These are phyloP conservation scores for Calocybe gangraenosa DNA, from an alignment of 768 basidiomycete species.

Conservation along the genomic window DNA sequence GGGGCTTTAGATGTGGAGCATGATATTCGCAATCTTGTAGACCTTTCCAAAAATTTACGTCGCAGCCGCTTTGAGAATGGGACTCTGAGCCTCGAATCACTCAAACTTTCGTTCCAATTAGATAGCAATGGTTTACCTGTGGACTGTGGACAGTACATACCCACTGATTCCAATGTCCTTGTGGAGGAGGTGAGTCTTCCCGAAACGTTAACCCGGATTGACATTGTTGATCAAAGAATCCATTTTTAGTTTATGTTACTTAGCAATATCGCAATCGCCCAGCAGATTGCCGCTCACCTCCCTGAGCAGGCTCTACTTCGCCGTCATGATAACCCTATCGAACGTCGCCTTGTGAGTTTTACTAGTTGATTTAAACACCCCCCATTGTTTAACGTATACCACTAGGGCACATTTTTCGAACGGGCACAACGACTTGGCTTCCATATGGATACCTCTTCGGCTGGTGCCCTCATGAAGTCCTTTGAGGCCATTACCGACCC, in stretches of 20 bases:
- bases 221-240: no score
- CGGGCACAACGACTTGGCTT: conserved; percentile 84
- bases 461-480: conserved; percentile 81
- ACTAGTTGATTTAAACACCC: background rate
- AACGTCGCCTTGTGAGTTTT: conserved; percentile 75
- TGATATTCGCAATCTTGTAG: conserved; percentile 69
- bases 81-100: conserved; percentile 65
- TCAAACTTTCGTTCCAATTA: conserved; percentile 71
- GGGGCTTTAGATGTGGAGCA: conserved; percentile 56
- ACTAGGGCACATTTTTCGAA: conserved; percentile 68
- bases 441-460: conserved; percentile 72
- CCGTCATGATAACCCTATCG: conserved; percentile 89
- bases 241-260: conserved; percentile 90
- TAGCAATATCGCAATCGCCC: conserved; percentile 86
- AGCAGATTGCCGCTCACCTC: conserved; percentile 88
- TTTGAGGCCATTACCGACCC: conserved; percentile 72
- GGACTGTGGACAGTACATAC: conserved; percentile 69
- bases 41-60: conserved; percentile 70
- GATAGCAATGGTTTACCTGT: conserved; percentile 75
- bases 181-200: conserved; percentile 75
- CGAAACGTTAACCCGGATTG: background rate
- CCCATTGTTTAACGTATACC: conserved; percentile 13
- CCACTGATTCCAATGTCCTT: conserved; percentile 70
- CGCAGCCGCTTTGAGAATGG: conserved; percentile 75
- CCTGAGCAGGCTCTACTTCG: conserved; percentile 97